These are phyloP conservation scores for Aethionema arabicum DNA, from an alignment of 345 rosid species.

Conservation along the genomic window DNA sequence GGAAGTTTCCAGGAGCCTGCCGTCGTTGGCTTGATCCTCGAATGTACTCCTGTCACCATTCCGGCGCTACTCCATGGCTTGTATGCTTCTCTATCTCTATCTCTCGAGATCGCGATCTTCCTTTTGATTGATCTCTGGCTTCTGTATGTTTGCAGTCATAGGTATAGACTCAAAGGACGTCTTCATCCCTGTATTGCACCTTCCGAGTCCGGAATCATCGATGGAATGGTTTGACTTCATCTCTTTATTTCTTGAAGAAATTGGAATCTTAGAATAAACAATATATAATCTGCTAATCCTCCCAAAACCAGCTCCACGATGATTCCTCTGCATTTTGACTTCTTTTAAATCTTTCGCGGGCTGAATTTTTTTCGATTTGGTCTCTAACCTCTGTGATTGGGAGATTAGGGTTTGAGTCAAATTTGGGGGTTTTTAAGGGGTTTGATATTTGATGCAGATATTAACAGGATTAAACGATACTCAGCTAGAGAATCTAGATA, in stretches of 20 bases:
- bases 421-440: neutral
- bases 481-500: conserved; percentile 60
- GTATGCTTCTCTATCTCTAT: conserved; percentile 37
- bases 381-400: no score
- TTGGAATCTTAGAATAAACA: no score
- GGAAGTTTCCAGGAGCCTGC: conserved; percentile 81
- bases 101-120: neutral
- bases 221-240: conserved; percentile 49
- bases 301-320: no score
- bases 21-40: conserved; percentile 60
- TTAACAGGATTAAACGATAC: conserved; percentile 60
- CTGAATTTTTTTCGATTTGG: no score
- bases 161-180: conserved; percentile 79
- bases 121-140: neutral
- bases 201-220: conserved; percentile 42
- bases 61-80: conserved; percentile 61
- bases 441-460: conserved; percentile 44
- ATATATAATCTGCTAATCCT: no score
- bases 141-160: conserved; percentile 46
- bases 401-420: no score
- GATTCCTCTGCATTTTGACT: no score
- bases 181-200: conserved; percentile 85
- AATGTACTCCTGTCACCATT: conserved; percentile 54
- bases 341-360: no score
- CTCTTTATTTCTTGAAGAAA: neutral